Evolutionary conservation across 2,329 filamentous ascomycete genomes (phyloP), one percentile per base, ranked within the genome.

Genomic region (Leptographium procerum): DNA sequence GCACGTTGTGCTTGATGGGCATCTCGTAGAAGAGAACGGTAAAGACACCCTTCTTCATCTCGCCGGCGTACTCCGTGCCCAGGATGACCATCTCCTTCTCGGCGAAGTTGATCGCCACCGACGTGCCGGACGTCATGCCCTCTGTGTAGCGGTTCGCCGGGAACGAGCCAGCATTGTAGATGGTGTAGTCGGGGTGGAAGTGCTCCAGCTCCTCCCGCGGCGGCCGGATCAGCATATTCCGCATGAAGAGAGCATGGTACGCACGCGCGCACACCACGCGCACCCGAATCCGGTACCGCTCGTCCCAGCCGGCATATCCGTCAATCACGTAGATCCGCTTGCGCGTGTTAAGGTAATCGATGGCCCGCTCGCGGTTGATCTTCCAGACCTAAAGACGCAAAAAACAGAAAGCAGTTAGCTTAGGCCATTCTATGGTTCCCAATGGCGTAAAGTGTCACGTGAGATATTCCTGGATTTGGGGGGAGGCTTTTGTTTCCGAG

Each of bases 361-460:
- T 85, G 62, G 94, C 94, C 79, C 94, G 91, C 76, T 99, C 94
- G 68, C 94, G 87, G 85, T 99, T 99, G 79, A 99, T 99, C 70
- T 91, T 90, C 94, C 94, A 99, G 73, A 97, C 92, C 94, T 99
- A n/a, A n/a, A n/a, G n/a, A n/a, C n/a, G n/a, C n/a, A n/a, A n/a
- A n/a, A n/a, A n/a, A n/a, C n/a, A n/a, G n/a, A n/a, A n/a, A n/a
- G n/a, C n/a, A n/a, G n/a, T n/a, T n/a, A n/a, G n/a, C n/a, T n/a
- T n/a, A n/a, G n/a, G n/a, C n/a, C n/a, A n/a, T n/a, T n/a, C n/a
- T n/a, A n/a, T n/a, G n/a, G n/a, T n/a, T n/a, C n/a, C n/a, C n/a
- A n/a, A n/a, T n/a, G n/a, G n/a, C n/a, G n/a, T n/a, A n/a, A n/a
- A n/a, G n/a, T n/a, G 45, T 51, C 55, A 56, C 45, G 31, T 56